Base-by-base conservation (phyloP, 805 yeast species). In the Starmerella potacharoeniae region DNA sequence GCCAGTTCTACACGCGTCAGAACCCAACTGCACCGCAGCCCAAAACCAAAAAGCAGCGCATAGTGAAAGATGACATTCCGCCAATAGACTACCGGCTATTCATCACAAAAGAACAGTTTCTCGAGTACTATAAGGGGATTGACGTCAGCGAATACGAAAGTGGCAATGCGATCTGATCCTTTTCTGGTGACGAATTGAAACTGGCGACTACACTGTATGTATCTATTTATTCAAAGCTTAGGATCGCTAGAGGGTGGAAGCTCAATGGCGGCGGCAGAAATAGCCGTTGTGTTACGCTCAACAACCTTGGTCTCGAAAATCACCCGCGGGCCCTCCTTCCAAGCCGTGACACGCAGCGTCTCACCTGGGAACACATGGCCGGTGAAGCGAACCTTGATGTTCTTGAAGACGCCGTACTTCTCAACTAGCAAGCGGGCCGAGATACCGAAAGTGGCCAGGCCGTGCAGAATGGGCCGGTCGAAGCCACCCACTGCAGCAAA, bases 281-380 rank as follows among this genome's bases (percentile, higher is more conserved):
- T 85, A 53, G 90, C 97, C 63, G 80, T 76, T 43, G 81, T 75
- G 63, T 80, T 77, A 69, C 96, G 82, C 65, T 86, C 95, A 57
- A 84, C 81, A 55, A 83, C 86, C 68, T 80, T 79, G 10, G 95
- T 81, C 71, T 85, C 95, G 81, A 90, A 91, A 56, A 80, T 74
- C 51, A 88, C 83, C 59, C 79, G 82, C 61, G 71, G 68, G 55
- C 84, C 84, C 52, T 79, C 76, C 69, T 82, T 86, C 98, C 98
- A 91, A 34, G 95, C 95, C 52, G 72, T 72, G 33, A 91, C 80
- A 63, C 77, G 78, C 68, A 91, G 76, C 14, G 86, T 82, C 71
- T 91, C 97, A 61, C 97, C 98, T 8, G 97, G 97, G 79, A 80
- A 90, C 29, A 91, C 97, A 64, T 86, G 83, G 65, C 89, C 89